Conservation (phyloP, 1,284 basidiomycete species). For the Irpex rosettiformis region DNA sequence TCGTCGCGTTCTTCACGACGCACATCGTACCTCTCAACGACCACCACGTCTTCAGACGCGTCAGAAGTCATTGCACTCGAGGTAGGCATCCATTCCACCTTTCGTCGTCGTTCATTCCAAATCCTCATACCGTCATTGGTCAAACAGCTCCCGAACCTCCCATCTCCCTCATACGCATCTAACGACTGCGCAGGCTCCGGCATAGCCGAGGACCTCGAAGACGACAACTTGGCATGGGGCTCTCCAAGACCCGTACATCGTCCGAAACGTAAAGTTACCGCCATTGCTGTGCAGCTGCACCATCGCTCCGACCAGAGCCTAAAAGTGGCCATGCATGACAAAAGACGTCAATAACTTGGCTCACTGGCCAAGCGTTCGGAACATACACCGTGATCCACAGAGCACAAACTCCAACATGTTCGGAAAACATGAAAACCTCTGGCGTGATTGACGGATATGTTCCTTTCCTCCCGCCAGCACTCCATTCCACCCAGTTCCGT, state of each 20-base stretch:
- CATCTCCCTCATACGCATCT: neutral
- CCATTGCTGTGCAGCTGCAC: neutral
- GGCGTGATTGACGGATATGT: neutral
- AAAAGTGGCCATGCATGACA: neutral
- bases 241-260: constrained; percentile 9
- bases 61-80: neutral
- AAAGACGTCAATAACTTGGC: neutral
- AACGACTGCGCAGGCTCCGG: neutral
- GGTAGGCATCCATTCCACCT: neutral
- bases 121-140: neutral
- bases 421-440: neutral
- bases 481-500: neutral
- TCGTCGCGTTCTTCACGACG: constrained; percentile 2
- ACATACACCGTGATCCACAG: neutral
- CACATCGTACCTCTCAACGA: constrained; percentile 5
- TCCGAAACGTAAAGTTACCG: neutral
- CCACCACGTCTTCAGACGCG: neutral
- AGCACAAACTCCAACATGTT: neutral
- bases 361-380: neutral
- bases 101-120: neutral
- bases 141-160: constrained; percentile 6
- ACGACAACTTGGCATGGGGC: constrained; percentile 30
- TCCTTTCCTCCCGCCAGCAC: neutral
- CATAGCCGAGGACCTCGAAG: constrained; percentile 27
- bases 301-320: neutral